Evolutionary conservation across 129 eudicot genomes (phyloP).

Genomic region (Ambrosia trifida): DNA sequence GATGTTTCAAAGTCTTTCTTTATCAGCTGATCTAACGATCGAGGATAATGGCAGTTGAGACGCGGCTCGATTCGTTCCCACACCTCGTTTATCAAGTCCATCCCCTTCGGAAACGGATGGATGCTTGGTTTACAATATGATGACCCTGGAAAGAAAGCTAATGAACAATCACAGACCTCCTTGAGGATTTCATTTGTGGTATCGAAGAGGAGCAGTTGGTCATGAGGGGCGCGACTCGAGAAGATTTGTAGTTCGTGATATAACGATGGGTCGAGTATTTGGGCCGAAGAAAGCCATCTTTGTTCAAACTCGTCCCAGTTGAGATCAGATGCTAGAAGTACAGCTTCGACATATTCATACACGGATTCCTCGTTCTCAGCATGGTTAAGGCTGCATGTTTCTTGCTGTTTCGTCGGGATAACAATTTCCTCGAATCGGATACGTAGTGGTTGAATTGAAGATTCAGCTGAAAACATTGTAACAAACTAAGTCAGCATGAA

Average conservation of each 20-base stretch:
- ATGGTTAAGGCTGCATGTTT: conserved; percentile 32
- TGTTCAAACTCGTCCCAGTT: conserved; percentile 39
- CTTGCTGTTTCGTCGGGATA: conserved; percentile 33
- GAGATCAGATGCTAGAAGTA: conserved; percentile 40
- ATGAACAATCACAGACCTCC: conserved; percentile 55
- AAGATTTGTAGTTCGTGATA: conserved; percentile 75
- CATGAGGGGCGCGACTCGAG: conserved; percentile 55
- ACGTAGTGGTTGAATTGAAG: conserved; percentile 63
- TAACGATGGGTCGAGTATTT: conserved; percentile 69
- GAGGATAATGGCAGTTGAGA: conserved; percentile 33
- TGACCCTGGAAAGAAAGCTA: conserved; percentile 43
- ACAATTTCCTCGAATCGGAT: conserved; percentile 63
- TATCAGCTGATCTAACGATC: conserved; percentile 67
- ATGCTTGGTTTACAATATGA: conserved; percentile 31
- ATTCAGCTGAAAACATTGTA: conserved; percentile 39
- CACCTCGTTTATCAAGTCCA: conserved; percentile 63
- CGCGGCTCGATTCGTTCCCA: conserved; percentile 72
- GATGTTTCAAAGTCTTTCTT: conserved; percentile 50
- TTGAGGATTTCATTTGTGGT: conserved; percentile 59
- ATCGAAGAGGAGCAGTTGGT: conserved; percentile 80
- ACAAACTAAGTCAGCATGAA: conserved; percentile 23
- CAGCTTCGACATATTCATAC: conserved; percentile 37
- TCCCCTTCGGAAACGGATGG: conserved; percentile 46
- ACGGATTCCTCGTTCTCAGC: conserved; percentile 47
- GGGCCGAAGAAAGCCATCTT: conserved; percentile 38